Base-by-base conservation (phyloP, 2,329 filamentous ascomycete genomes). In the Aspergillus jensenii region DNA sequence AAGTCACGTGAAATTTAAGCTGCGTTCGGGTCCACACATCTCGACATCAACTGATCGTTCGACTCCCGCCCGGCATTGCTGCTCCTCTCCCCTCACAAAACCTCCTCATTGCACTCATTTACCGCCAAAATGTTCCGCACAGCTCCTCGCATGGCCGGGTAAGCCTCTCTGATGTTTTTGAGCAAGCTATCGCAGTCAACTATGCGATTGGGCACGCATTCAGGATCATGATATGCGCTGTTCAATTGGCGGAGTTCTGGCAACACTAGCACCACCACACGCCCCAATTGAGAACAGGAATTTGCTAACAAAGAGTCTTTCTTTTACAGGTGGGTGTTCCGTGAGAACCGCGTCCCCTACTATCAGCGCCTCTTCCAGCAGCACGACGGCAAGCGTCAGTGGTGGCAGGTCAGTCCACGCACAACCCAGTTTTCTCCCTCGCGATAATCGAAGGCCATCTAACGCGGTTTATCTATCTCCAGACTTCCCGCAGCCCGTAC, bases 341-440 rank as follows among this genome's bases (percentile, higher is more conserved):
- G 87, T 74, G 80, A 85, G 76, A 89, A 89, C 81, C 82, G 83
- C 67, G 87, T 89, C 64, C 84, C 86, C 53, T 76, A 84, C 67
- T 89, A 87, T 79, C 87, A 89, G 78, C 80, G 84, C 66, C 79
- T 87, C 49, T 87, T 86, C 79, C 87, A 89, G 78, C 81, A 78
- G 63, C 78, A 88, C 73, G 87, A 89, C 72, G 86, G 86, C 68
- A 76, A 86, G 71, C 81, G 87, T 74, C 82, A 85, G 73, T 89
- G 87, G 86, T 78, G 82, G 73, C 88, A 89, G 85, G 87, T 89
- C 70, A 75, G 84, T 81, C 48, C 52, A 51, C 47, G 56, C 58
- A 49, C 50, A 60, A 31, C 45, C 17, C 14, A 45, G 12, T 17
- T 35, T 11, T 11, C 11, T n/a, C 17, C n/a, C 25, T 39, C 7